Conservation (phyloP, 2,329 filamentous ascomycete species). For the Curvularia hawaiiensis region DNA sequence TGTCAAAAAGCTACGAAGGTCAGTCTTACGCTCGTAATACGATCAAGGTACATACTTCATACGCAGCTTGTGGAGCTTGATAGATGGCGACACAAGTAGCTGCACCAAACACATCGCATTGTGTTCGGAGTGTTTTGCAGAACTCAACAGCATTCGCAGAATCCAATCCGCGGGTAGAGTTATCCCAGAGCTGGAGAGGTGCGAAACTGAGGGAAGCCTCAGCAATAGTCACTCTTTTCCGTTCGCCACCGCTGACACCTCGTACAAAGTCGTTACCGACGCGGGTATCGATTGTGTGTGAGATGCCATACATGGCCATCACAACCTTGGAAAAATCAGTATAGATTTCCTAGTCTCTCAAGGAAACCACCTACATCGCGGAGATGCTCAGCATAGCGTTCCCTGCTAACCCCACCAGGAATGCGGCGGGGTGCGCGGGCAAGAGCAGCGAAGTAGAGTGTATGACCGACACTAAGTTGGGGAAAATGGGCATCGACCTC, state of each 20-base stretch:
- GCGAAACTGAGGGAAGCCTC: conserved; percentile 52
- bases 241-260: conserved; percentile 71
- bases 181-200: conserved; percentile 71
- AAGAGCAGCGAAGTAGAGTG: conserved; percentile 72
- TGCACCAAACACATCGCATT: conserved; percentile 61
- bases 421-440: conserved; percentile 63
- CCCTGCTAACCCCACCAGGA: conserved; percentile 61
- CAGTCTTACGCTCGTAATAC: background rate
- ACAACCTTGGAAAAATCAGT: conserved; percentile 53
- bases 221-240: conserved; percentile 45
- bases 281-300: conserved; percentile 70
- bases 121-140: conserved; percentile 58
- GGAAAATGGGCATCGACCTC: conserved; percentile 83
- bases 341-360: background rate
- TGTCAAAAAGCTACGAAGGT: conserved; percentile 21
- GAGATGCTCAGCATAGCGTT: conserved; percentile 63
- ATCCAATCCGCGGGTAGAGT: conserved; percentile 72
- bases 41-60: conserved; percentile 52
- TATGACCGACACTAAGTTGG: conserved; percentile 75
- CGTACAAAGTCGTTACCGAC: conserved; percentile 76
- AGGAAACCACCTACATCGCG: conserved; percentile 52
- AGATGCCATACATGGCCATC: conserved; percentile 76
- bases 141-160: conserved; percentile 74
- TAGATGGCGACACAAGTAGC: conserved; percentile 41
- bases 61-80: conserved; percentile 64